Evolutionary conservation across 495 filamentous ascomycete species (phyloP).

Genomic region (Lichenothelia convexa): DNA sequence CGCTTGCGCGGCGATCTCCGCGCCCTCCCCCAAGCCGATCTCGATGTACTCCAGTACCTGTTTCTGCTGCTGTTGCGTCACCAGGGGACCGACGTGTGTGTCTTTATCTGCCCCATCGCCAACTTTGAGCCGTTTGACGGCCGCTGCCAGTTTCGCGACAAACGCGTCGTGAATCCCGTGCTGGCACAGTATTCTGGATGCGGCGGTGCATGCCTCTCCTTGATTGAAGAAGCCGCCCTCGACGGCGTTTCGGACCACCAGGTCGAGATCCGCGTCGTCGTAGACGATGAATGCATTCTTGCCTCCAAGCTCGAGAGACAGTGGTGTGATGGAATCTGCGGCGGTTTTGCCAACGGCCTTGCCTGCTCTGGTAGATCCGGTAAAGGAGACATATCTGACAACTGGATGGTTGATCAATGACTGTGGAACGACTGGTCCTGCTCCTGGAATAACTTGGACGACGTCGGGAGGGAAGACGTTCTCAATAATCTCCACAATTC

Average conservation of each 20-base stretch:
- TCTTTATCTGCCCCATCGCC: slow-evolving; percentile 48
- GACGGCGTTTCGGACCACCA: slow-evolving; percentile 63
- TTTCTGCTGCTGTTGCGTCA: slow-evolving; percentile 43
- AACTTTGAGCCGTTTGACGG: slow-evolving; percentile 45
- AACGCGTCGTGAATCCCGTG: slow-evolving; percentile 40
- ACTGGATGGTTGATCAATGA: slow-evolving; percentile 46
- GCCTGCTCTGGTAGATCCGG: slow-evolving; percentile 62
- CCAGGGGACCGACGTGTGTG: slow-evolving; percentile 65
- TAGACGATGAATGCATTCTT: slow-evolving; percentile 59
- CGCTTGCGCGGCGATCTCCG: slow-evolving; percentile 38
- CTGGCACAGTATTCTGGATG: slow-evolving; percentile 61
- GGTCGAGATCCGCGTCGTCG: slow-evolving; percentile 50
- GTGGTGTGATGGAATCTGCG: slow-evolving; percentile 61
- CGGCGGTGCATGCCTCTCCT: slow-evolving; percentile 77
- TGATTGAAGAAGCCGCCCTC: slow-evolving; percentile 76
- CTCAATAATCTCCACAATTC: slow-evolving; percentile 47
- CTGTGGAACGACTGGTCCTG: slow-evolving; percentile 46
- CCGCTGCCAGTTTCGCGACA: slow-evolving; percentile 42
- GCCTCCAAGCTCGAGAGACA: slow-evolving; percentile 71
- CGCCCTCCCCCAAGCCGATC: slow-evolving; percentile 48
- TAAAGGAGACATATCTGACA: slow-evolving; percentile 67
- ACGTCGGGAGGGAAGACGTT: slow-evolving; percentile 62
- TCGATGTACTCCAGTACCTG: slow-evolving; percentile 53
- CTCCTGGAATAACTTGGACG: slow-evolving; percentile 65
- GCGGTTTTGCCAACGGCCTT: slow-evolving; percentile 53